A percentile compares a stretch with the other conserved stretches of the same genome.
These are phyloP conservation scores for Hordeum vulgare DNA, from an alignment of 176 grass and related monocot species.

Conservation along the genomic window DNA sequence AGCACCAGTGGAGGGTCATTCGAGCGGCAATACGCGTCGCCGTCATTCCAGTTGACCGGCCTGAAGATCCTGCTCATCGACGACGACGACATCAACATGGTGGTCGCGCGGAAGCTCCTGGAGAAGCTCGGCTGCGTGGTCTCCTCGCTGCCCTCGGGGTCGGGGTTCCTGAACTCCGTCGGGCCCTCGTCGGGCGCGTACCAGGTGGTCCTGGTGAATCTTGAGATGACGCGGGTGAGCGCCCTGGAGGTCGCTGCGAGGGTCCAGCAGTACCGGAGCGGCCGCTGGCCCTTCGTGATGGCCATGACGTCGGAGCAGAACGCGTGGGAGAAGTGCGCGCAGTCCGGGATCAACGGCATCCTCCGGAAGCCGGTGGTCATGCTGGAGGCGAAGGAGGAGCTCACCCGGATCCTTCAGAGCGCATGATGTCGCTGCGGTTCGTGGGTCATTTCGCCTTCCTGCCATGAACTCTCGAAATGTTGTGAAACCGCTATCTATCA, in stretches of 20 bases:
- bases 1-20: constrained; percentile 21
- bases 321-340: constrained; percentile 55
- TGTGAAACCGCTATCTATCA: background rate
- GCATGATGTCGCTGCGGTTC: background rate
- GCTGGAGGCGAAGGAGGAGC: constrained; percentile 39
- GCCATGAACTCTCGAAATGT: background rate
- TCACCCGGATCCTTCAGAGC: constrained; percentile 39
- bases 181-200: constrained; percentile 14
- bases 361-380: constrained; percentile 42
- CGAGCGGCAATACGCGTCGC: constrained; percentile 13
- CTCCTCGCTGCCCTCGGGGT: constrained; percentile 40
- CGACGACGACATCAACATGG: constrained; percentile 53
- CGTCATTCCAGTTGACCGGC: constrained; percentile 25
- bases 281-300: constrained; percentile 56
- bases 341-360: constrained; percentile 40
- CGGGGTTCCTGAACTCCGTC: constrained; percentile 44
- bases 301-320: constrained; percentile 50
- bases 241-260: constrained; percentile 46
- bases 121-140: constrained; percentile 66
- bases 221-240: constrained; percentile 40
- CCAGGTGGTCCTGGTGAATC: constrained; percentile 57
- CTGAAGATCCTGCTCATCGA: constrained; percentile 67
- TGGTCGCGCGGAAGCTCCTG: constrained; percentile 57
- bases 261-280: constrained; percentile 43
- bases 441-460: background rate